These are phyloP conservation scores for Globisporangium ultimum DNA, from an alignment of 352 stramenopile genomes.

Conservation along the genomic window DNA sequence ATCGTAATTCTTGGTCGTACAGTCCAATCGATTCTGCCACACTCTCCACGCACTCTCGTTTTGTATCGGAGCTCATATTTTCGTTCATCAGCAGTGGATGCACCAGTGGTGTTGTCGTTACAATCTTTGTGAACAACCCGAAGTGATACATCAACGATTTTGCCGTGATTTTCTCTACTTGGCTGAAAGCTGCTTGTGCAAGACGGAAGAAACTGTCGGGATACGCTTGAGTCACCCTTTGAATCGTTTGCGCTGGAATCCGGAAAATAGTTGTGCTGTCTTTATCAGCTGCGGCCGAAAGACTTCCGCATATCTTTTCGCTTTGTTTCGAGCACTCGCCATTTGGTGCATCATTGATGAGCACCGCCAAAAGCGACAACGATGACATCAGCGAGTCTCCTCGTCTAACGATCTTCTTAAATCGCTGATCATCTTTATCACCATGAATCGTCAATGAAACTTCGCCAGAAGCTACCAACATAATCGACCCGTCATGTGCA, in stretches of 20 bases:
- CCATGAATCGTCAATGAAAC: constrained; percentile 60
- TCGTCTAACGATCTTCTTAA: constrained; percentile 45
- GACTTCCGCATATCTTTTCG: constrained; percentile 47
- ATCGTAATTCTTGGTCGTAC: constrained; percentile 32
- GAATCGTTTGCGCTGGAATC: constrained; percentile 49
- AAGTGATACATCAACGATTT: constrained; percentile 84
- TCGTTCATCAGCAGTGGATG: constrained; percentile 19
- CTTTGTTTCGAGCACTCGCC: constrained; percentile 19
- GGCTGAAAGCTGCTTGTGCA: constrained; percentile 65
- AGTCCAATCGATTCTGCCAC: constrained; percentile 47
- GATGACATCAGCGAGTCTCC: constrained; percentile 77
- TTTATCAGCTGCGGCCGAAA: constrained; percentile 51
- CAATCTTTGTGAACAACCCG: constrained; percentile 46
- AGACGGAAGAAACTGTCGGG: constrained; percentile 75
- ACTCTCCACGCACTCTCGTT: constrained; percentile 27
- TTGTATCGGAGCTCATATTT: constrained; percentile 5
- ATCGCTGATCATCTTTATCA: constrained; percentile 27
- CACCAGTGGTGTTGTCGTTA: constrained; percentile 31
- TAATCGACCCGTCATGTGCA: constrained; percentile 67
- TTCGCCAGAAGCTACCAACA: constrained; percentile 63
- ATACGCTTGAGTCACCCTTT: constrained; percentile 47
- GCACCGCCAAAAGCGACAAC: constrained; percentile 51
- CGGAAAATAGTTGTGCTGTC: constrained; percentile 59
- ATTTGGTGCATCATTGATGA: constrained; percentile 42
- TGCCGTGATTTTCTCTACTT: constrained; percentile 81